phyloP scores from a whole-genome alignment of 805 yeast genomes.

The Ogataea methylovora region DNA sequence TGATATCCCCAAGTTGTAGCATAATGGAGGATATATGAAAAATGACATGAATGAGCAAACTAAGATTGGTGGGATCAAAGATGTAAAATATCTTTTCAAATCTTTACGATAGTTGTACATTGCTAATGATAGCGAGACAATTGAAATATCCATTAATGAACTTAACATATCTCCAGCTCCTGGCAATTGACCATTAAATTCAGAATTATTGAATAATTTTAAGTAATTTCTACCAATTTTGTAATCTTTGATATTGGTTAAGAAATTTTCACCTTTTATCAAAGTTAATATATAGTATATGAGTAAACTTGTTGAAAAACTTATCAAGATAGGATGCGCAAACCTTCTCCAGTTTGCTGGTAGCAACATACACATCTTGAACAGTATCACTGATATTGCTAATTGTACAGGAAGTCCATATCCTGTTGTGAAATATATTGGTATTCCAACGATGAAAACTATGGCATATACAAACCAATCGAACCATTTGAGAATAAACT shows the following conservation, averaged over 20 bases:
- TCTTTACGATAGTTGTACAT: constrained; percentile 70
- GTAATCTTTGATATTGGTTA: constrained; percentile 44
- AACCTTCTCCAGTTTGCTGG: constrained; percentile 42
- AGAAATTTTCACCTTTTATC: constrained; percentile 44
- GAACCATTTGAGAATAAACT: constrained; percentile 27
- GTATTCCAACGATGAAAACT: constrained; percentile 47
- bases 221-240: constrained; percentile 66
- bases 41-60: constrained; percentile 49
- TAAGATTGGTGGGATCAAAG: constrained; percentile 52
- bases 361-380: constrained; percentile 35
- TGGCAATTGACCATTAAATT: constrained; percentile 42
- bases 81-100: constrained; percentile 48
- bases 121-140: constrained; percentile 68
- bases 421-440: constrained; percentile 50
- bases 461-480: constrained; percentile 47
- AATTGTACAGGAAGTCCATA: constrained; percentile 58
- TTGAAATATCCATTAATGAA: constrained; percentile 68
- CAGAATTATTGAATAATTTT: constrained; percentile 40
- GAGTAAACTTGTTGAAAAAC: constrained; percentile 57
- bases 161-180: constrained; percentile 77
- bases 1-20: constrained; percentile 58
- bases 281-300: constrained; percentile 53
- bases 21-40: constrained; percentile 63
- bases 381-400: constrained; percentile 50
- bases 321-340: constrained; percentile 66